A percentile compares a stretch with the other conserved stretches of the same genome.
Conservation (phyloP, 2,329 filamentous ascomycete species). For the Hypoxylon sp. region DNA sequence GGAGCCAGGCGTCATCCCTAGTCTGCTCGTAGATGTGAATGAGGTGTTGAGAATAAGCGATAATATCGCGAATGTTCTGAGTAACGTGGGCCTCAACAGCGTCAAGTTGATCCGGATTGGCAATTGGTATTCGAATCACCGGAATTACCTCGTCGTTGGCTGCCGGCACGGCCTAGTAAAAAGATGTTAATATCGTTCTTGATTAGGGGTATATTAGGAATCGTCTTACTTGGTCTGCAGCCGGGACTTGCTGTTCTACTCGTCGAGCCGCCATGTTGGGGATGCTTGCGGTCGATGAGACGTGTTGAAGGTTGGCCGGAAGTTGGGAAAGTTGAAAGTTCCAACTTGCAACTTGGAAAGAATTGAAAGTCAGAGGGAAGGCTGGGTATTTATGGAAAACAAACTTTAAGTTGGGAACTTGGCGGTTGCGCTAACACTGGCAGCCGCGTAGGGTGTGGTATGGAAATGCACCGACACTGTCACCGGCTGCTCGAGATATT, state of each 20-base stretch:
- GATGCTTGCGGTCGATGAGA: no score
- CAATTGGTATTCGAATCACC: not conserved
- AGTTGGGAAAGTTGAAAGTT: no score
- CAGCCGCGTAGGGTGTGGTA: no score
- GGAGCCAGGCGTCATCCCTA: not conserved
- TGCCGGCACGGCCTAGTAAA: not conserved
- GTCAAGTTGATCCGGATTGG: not conserved
- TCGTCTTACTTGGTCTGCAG: conserved; percentile 1
- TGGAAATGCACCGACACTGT: no score
- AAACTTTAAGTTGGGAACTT: no score
- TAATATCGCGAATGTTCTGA: not conserved
- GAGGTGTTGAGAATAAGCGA: not conserved
- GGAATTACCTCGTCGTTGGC: no score
- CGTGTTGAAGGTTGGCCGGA: no score
- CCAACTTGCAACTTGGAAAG: no score
- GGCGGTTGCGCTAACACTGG: no score
- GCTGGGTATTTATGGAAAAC: no score
- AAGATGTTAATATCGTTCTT: not conserved
- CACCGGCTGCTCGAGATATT: no score
- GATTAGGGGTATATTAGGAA: not conserved
- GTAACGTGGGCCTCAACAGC: not conserved
- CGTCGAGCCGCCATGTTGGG: not conserved
- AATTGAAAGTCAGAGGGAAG: no score
- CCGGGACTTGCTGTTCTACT: not conserved
- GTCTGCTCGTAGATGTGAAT: not conserved